phyloP scores from a whole-genome alignment of 768 basidiomycete genomes.

The Lentinula detonsa region DNA sequence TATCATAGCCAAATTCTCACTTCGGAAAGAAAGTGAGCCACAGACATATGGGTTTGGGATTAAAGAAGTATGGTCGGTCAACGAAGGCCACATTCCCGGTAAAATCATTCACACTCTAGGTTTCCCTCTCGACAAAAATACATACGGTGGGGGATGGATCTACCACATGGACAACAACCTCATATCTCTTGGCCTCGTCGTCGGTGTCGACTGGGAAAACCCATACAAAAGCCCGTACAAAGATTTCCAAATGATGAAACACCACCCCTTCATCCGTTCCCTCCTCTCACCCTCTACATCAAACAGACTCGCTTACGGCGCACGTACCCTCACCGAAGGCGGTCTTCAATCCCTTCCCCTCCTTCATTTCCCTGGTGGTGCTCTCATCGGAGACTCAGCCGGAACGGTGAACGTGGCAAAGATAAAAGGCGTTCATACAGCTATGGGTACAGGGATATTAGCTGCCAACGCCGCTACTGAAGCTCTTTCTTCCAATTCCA shows the following conservation, averaged over 20 bases:
- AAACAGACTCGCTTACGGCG: conserved; percentile 84
- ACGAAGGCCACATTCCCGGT: conserved; percentile 19
- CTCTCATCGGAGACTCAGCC: conserved; percentile 90
- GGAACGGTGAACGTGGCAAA: conserved; percentile 96
- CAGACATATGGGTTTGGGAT: conserved; percentile 96
- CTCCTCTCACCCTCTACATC: conserved; percentile 55
- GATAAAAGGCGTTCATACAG: conserved; percentile 98
- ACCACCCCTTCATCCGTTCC: conserved; percentile 86
- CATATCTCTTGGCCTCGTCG: conserved; percentile 85
- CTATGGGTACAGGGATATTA: conserved; percentile 98
- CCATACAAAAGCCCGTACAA: conserved; percentile 89
- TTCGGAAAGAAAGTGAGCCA: conserved; percentile 65
- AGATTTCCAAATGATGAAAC: conserved; percentile 94
- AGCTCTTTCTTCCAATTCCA: conserved; percentile 31
- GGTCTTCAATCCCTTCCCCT: conserved; percentile 87
- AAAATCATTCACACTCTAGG: conserved; percentile 93
- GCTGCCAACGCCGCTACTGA: conserved; percentile 86
- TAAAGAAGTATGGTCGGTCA: conserved; percentile 96
- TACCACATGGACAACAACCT: conserved; percentile 95
- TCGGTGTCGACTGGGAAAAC: conserved; percentile 93
- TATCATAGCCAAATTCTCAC: conserved; percentile 64
- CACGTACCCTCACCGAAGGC: conserved; percentile 86
- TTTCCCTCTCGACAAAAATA: conserved; percentile 80
- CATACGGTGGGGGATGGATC: conserved; percentile 90
- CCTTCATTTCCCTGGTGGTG: conserved; percentile 88